Evolutionary conservation across 306 rosid genomes (phyloP).

Genomic region (Trifolium repens): DNA sequence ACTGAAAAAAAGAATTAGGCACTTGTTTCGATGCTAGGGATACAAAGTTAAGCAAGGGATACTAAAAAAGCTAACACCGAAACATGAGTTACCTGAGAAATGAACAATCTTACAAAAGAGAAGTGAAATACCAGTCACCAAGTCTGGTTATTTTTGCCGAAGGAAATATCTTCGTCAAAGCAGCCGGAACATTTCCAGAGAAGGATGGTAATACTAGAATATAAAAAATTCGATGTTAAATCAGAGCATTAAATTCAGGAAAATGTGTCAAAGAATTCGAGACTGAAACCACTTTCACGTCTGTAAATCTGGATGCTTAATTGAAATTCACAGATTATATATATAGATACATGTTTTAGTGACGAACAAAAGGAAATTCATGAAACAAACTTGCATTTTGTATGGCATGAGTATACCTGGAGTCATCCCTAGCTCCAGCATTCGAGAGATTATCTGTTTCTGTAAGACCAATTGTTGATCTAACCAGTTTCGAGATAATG

Average conservation of each 20-base stretch:
- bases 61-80: conserved; percentile 23
- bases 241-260: conserved; percentile 24
- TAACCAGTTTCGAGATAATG: conserved; percentile 90
- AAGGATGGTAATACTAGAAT: conserved; percentile 85
- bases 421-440: conserved; percentile 97
- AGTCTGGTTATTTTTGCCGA: conserved; percentile 91
- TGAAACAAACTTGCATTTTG: conserved; percentile 3
- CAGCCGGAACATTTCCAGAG: conserved; percentile 93
- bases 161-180: conserved; percentile 71
- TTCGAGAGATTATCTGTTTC: conserved; percentile 74
- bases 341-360: conserved; percentile 1
- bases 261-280: conserved; percentile 23
- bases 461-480: conserved; percentile 83
- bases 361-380: conserved; percentile 25
- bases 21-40: conserved; percentile 1
- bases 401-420: conserved; percentile 62
- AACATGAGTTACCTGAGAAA: conserved; percentile 26
- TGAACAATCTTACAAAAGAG: conserved; percentile 28
- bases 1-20: background rate
- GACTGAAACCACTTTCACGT: conserved; percentile 28
- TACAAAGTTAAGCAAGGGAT: conserved; percentile 18
- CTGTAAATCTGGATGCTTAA: conserved; percentile 8
- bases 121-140: conserved; percentile 75
- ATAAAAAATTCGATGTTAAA: conserved; percentile 40
- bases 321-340: conserved; percentile 18